These are phyloP conservation scores for Fusarium penzigii DNA, from an alignment of 2,329 filamentous ascomycete genomes.

Conservation along the genomic window DNA sequence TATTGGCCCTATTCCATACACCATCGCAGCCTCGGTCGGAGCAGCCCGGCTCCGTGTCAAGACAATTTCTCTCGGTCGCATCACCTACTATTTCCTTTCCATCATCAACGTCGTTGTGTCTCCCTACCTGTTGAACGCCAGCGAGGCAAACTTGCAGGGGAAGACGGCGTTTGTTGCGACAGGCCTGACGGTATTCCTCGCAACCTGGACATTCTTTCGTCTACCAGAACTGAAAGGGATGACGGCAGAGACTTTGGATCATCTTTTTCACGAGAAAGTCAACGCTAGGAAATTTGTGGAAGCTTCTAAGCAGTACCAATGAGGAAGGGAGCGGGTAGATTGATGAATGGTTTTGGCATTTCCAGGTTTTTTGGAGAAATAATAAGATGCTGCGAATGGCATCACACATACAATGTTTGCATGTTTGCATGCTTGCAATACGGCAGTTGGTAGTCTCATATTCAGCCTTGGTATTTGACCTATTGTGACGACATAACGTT, in stretches of 20 bases:
- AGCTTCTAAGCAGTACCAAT: background rate
- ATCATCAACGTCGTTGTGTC: conserved; percentile 19
- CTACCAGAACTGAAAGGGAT: conserved; percentile 28
- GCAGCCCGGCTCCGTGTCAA: conserved; percentile 36
- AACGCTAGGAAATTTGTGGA: conserved; percentile 18
- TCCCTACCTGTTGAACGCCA: conserved; percentile 27
- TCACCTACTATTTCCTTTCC: conserved; percentile 27
- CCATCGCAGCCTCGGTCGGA: conserved; percentile 44
- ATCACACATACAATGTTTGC: too few species aligned
- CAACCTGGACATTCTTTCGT: conserved; percentile 25
- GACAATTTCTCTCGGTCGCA: conserved; percentile 32
- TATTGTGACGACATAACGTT: too few species aligned
- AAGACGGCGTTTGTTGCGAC: conserved; percentile 26
- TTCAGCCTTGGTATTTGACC: too few species aligned
- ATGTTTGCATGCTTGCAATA: too few species aligned
- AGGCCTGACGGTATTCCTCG: conserved; percentile 12
- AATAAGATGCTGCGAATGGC: too few species aligned
- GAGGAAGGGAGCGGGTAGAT: too few species aligned
- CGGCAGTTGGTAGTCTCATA: too few species aligned
- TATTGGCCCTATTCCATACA: conserved; percentile 69
- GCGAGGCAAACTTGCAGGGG: conserved; percentile 21
- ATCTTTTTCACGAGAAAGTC: conserved; percentile 13
- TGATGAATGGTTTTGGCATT: too few species aligned
- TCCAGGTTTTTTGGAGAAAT: too few species aligned
- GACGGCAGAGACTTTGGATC: conserved; percentile 27